phyloP scores from a whole-genome alignment of 164 flowering plant species.

The Echeveria elegans region DNA sequence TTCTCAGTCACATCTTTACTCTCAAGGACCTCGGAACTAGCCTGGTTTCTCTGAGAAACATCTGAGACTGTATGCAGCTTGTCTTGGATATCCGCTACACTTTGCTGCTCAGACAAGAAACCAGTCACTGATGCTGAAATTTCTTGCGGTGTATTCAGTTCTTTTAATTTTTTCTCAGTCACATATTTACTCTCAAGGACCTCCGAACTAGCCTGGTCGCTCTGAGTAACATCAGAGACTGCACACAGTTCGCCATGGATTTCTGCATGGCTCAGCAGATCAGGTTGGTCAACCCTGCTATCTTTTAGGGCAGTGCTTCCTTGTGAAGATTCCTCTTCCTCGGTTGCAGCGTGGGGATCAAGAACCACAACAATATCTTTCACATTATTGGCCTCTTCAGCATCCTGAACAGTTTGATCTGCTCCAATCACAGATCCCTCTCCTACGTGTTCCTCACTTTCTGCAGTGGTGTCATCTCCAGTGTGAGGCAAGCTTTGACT shows the following conservation, averaged over 20 bases:
- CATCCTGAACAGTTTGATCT: not conserved
- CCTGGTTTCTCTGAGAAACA: too few relatives aligned
- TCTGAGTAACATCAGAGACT: not conserved
- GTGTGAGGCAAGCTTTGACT: too few relatives aligned
- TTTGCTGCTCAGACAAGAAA: too few relatives aligned
- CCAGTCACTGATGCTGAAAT: too few relatives aligned
- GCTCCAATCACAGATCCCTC: not conserved
- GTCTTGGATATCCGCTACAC: too few relatives aligned
- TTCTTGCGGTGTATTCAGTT: too few relatives aligned
- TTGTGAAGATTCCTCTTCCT: not conserved
- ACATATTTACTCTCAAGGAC: too few relatives aligned
- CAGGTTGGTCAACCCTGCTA: not conserved
- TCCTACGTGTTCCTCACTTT: not conserved
- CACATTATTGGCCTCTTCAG: not conserved
- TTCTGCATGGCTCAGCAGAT: not conserved
- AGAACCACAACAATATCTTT: not conserved
- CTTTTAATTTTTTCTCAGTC: too few relatives aligned
- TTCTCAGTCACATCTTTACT: too few relatives aligned
- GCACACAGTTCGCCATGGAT: not conserved
- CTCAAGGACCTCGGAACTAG: slow-evolving; percentile 15
- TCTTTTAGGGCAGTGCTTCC: not conserved
- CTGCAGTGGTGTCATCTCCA: too few relatives aligned
- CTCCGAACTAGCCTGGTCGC: too few relatives aligned
- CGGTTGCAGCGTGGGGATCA: not conserved
- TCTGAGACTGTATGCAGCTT: too few relatives aligned